Percentiles rank a stretch among this genome's conserved stretches.
These are phyloP conservation scores for Canariomyces notabilis DNA, from an alignment of 2,329 filamentous ascomycete genomes.

Conservation along the genomic window DNA sequence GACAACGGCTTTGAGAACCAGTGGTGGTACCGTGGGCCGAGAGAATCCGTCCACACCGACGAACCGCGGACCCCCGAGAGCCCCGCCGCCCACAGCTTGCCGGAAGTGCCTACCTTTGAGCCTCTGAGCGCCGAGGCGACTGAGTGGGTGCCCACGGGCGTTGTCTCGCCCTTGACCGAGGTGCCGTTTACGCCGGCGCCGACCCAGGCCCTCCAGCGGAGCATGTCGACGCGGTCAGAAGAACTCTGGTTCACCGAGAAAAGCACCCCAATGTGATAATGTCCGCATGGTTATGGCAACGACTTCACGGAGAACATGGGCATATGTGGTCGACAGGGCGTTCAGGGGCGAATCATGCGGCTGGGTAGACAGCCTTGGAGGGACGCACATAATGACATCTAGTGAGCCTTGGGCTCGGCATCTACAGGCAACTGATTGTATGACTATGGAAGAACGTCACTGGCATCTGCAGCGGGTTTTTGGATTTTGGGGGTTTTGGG, in stretches of 20 bases:
- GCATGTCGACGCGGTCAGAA: conserved; percentile 38
- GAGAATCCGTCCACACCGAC: conserved; percentile 24
- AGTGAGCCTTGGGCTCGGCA: not conserved
- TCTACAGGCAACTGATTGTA: not conserved
- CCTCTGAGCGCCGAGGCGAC: not conserved
- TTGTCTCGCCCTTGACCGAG: conserved; percentile 38
- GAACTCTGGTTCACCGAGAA: conserved; percentile 33
- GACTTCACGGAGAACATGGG: too few species aligned
- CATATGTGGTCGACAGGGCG: too few species aligned
- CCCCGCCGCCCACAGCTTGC: conserved; percentile 12
- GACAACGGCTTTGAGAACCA: conserved; percentile 55
- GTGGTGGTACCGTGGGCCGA: conserved; percentile 50
- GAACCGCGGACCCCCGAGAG: conserved; percentile 6
- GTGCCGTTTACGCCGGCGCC: conserved; percentile 24
- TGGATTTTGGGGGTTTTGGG: not conserved
- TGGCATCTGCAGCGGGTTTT: not conserved
- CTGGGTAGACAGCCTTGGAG: not conserved
- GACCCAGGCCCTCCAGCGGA: conserved; percentile 28
- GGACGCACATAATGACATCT: not conserved
- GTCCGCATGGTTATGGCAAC: conserved; percentile 3
- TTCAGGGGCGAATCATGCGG: not conserved
- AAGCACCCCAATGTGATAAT: not conserved
- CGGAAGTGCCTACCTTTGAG: conserved; percentile 2
- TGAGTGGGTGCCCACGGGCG: conserved; percentile 10
- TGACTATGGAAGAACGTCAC: not conserved